Evolutionary conservation across 805 yeast species (phyloP), one percentile per base, ranked within the genome.

Genomic region (Suhomyces vadensis): DNA sequence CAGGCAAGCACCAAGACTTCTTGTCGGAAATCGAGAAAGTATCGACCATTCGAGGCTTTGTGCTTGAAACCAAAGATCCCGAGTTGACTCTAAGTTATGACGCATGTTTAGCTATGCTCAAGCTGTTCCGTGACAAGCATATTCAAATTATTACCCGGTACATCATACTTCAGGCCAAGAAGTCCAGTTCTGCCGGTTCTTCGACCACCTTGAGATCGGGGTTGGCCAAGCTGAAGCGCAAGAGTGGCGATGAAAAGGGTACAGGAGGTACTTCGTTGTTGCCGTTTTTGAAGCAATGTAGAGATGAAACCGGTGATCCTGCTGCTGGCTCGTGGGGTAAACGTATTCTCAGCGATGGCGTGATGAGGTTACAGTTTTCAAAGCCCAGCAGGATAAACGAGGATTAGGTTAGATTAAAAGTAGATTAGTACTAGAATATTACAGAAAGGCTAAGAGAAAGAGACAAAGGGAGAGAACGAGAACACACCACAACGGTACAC

Each of bases 281-380:
- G 46, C 96, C 97, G 21, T 92, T 91, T 68, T 75, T 91, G 61
- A 91, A 90, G 64, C 97, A 92, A 65, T 92, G 97, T 54, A 79
- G 97, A 63, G 97, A 91, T 67, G 97, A 91, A 62, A 91, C 97
- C 2, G 96, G 96, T 35, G 94, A 86, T 55, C 81, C 90, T 9
- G 96, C 97, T 17, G 96, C 96, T 20, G 92, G 96, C 44, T 77
- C 72, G 38, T 90, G 97, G 97, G 96, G 96, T 60, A 81, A 80
- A 58, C 75, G 92, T 49, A 71, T 84, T 20, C 69, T 84, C 42
- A 77, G 81, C 43, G 78, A 78, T 48, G 83, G 83, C 7, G 75
- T 71, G 5, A 69, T 71, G 74, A 59, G 70, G 44, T 56, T 71
- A 42, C 63, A 58, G 40, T 68, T 64, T 50, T 67, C 74, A 22